These are phyloP conservation scores for Raphidocelis subcapitata DNA, from an alignment of 139 green algal species.

Conservation along the genomic window DNA sequence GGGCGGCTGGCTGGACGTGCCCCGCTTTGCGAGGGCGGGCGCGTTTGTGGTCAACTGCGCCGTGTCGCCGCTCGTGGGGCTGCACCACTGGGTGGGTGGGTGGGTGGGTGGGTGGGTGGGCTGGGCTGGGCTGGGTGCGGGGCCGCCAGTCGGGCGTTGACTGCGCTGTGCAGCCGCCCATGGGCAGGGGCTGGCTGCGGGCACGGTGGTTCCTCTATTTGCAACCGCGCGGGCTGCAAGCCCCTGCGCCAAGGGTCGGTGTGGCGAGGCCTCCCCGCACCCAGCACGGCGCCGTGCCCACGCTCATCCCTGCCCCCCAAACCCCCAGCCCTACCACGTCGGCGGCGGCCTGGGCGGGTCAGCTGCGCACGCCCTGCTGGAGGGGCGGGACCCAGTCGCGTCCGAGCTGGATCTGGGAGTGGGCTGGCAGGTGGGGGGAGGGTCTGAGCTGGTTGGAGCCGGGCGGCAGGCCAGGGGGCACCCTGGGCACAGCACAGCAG, in stretches of 20 bases:
- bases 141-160: too few species aligned
- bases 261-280: neutral
- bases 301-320: too few species aligned
- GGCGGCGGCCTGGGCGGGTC: conserved; percentile 31
- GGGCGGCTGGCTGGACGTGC: conserved; percentile 37
- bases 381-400: conserved; percentile 22
- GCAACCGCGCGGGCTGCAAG: too few species aligned
- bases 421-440: conserved; percentile 27
- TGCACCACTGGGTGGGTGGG: conserved; percentile 24
- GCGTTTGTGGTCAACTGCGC: conserved; percentile 38
- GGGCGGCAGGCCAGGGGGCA: neutral
- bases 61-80: conserved; percentile 22
- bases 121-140: too few species aligned
- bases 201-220: too few species aligned
- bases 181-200: too few species aligned
- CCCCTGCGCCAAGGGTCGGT: too few species aligned
- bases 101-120: too few species aligned
- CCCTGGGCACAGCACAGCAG: neutral
- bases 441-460: neutral
- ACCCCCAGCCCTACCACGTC: conserved; percentile 9
- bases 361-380: conserved; percentile 32
- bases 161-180: too few species aligned
- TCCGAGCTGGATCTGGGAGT: conserved; percentile 37
- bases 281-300: too few species aligned
- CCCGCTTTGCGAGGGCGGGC: conserved; percentile 11